phyloP scores from a whole-genome alignment of 306 rosid genomes.

The Hippophae rhamnoides region DNA sequence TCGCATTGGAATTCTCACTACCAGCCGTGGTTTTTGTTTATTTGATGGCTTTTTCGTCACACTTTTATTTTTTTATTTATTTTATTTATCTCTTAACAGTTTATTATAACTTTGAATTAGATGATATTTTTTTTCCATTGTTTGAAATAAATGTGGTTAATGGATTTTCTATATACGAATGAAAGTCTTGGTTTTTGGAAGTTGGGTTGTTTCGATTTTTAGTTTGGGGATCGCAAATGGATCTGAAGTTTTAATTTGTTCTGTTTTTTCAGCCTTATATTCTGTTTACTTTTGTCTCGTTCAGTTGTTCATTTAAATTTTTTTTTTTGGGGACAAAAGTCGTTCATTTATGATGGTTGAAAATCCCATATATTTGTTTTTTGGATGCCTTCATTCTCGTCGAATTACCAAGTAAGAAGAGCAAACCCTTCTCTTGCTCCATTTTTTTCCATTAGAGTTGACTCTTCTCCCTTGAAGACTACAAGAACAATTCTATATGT shows the following conservation, averaged over 20 bases:
- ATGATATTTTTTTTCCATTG: constrained; percentile 15
- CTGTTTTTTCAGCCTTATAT: constrained; percentile 15
- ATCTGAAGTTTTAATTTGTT: constrained; percentile 38
- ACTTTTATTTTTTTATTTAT: neutral
- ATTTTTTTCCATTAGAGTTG: neutral
- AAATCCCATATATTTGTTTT: too few species aligned
- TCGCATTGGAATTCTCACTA: constrained; percentile 40
- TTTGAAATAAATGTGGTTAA: constrained; percentile 31
- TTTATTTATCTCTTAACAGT: constrained; percentile 4
- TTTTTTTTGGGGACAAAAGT: too few species aligned
- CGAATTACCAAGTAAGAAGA: neutral
- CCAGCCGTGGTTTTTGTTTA: constrained; percentile 20
- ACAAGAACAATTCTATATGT: neutral
- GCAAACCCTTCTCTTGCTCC: neutral
- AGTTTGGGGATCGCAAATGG: constrained; percentile 31
- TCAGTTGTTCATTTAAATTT: neutral
- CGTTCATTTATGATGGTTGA: neutral
- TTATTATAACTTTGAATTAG: constrained; percentile 12
- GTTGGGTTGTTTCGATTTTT: constrained; percentile 14
- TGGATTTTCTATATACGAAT: constrained; percentile 30
- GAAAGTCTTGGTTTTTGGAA: constrained; percentile 20
- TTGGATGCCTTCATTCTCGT: too few species aligned
- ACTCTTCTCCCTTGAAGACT: neutral
- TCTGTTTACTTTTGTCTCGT: constrained; percentile 1
- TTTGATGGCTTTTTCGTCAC: constrained; percentile 15